Evolutionary conservation across 768 basidiomycete genomes (phyloP).

Genomic region (Hortiboletus flavorubellus): DNA sequence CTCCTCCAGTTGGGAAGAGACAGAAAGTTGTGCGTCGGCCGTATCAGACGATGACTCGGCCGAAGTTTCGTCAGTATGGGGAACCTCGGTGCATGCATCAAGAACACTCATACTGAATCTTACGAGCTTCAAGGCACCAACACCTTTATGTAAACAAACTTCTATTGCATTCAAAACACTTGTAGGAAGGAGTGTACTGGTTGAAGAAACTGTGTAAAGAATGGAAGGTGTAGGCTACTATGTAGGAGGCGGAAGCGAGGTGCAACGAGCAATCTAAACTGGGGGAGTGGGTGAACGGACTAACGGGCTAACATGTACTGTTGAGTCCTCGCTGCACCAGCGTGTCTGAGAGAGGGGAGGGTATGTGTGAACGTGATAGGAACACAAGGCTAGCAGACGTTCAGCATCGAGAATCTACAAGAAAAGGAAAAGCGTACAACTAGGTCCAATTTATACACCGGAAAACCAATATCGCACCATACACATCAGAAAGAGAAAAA

Average conservation of each 20-base stretch:
- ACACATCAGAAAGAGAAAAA: slow-evolving; percentile 20
- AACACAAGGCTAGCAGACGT: slow-evolving; percentile 23
- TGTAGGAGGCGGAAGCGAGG: slow-evolving; percentile 7
- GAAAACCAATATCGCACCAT: slow-evolving; percentile 35
- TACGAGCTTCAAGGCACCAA: background rate
- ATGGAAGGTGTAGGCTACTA: slow-evolving; percentile 21
- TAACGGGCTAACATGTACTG: slow-evolving; percentile 20
- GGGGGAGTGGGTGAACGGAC: slow-evolving; percentile 5
- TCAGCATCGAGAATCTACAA: slow-evolving; percentile 9
- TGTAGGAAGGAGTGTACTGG: slow-evolving; percentile 26
- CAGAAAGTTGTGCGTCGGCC: background rate
- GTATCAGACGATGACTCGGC: slow-evolving; percentile 9
- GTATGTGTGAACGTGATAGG: slow-evolving; percentile 31
- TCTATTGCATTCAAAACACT: slow-evolving; percentile 27
- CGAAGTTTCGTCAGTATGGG: background rate
- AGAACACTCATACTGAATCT: background rate
- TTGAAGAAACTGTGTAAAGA: slow-evolving; percentile 25
- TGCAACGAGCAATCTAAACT: slow-evolving; percentile 25
- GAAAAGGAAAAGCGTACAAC: slow-evolving; percentile 13
- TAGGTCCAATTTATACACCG: slow-evolving; percentile 26
- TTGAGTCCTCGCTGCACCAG: slow-evolving; percentile 20
- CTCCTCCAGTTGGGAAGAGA: background rate
- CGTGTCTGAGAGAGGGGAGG: slow-evolving; percentile 8
- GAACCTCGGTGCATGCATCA: background rate
- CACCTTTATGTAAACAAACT: slow-evolving; percentile 7